Evolutionary conservation across 2,329 filamentous ascomycete species (phyloP).

Genomic region (Beauveria medogensis): DNA sequence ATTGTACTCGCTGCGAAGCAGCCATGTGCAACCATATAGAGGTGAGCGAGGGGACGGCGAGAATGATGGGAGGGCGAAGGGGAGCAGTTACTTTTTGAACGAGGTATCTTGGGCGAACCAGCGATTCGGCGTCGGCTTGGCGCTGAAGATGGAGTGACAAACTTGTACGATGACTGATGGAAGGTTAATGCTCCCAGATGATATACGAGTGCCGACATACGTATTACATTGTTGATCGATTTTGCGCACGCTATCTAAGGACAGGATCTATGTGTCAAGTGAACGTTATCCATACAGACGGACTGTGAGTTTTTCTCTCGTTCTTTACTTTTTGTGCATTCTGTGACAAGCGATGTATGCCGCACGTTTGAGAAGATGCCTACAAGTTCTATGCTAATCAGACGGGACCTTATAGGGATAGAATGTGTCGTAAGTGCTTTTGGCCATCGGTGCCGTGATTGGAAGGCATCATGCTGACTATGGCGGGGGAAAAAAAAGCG

Average conservation of each 20-base stretch:
- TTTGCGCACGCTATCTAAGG: neutral
- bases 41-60: neutral
- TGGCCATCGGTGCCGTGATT: neutral
- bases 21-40: conserved; percentile 5
- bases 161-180: neutral
- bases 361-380: neutral
- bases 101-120: no score
- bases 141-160: neutral
- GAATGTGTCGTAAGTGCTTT: neutral
- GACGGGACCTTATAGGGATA: neutral
- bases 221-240: neutral
- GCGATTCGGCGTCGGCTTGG: no score
- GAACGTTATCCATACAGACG: neutral
- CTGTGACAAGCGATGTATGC: no score
- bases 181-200: neutral
- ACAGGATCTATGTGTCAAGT: neutral
- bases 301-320: neutral
- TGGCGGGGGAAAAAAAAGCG: neutral
- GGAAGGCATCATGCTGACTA: neutral
- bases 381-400: neutral
- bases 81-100: neutral
- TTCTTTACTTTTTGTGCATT: no score
- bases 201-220: neutral
- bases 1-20: neutral
- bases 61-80: no score